Evolutionary conservation across 1,284 basidiomycete genomes (phyloP).

Genomic region (Heterobasidion annosum): DNA sequence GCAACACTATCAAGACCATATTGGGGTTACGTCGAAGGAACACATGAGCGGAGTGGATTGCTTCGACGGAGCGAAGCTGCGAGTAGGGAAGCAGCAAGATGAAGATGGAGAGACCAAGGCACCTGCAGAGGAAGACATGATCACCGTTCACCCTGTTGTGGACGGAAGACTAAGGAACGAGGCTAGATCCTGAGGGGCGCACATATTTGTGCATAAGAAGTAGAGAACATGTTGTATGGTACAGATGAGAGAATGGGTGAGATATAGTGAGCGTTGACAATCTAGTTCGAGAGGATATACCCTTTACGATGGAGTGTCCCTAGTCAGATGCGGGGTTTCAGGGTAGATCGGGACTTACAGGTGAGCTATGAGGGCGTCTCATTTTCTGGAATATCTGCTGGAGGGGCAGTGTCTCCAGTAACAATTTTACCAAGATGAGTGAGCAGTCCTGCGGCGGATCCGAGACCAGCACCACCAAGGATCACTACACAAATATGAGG

Average conservation of each 20-base stretch:
- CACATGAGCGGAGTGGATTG: constrained; percentile 75
- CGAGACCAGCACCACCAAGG: constrained; percentile 59
- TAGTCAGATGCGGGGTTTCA: background rate
- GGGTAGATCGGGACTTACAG: background rate
- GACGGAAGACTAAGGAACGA: constrained; percentile 70
- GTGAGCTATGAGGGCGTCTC: background rate
- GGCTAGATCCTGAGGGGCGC: constrained; percentile 24
- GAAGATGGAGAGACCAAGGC: constrained; percentile 21
- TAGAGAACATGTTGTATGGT: too few relatives aligned
- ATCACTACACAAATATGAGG: constrained; percentile 33
- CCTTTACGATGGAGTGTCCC: too few relatives aligned
- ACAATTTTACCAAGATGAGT: constrained; percentile 42
- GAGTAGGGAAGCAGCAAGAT: constrained; percentile 16
- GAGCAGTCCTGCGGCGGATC: constrained; percentile 49
- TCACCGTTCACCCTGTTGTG: constrained; percentile 56
- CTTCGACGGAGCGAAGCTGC: constrained; percentile 49
- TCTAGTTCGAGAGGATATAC: too few relatives aligned
- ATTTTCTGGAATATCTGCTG: constrained; percentile 12
- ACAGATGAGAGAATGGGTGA: too few relatives aligned
- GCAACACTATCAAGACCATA: constrained; percentile 48
- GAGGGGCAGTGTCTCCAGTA: constrained; percentile 39
- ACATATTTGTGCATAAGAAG: too few relatives aligned
- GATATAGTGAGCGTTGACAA: too few relatives aligned
- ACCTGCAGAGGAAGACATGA: constrained; percentile 40
- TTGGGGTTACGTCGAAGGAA: constrained; percentile 54